Evolutionary conservation across 331 rosid species (phyloP).

Genomic region (Quercus lobata): DNA sequence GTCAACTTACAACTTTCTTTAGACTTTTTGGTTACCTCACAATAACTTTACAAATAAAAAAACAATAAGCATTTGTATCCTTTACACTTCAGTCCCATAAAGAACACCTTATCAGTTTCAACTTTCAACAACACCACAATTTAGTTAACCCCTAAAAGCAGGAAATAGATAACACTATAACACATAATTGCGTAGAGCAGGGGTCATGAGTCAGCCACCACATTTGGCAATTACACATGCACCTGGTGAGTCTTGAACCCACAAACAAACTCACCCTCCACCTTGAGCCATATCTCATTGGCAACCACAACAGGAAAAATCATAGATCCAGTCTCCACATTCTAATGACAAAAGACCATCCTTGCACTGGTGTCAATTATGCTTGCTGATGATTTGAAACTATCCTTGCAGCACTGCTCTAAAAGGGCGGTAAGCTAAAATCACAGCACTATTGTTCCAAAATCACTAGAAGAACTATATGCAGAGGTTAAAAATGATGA

Average conservation of each 20-base stretch:
- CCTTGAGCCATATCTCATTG: too few relatives aligned
- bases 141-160: not conserved
- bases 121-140: not conserved
- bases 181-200: not conserved
- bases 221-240: too few relatives aligned
- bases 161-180: not conserved
- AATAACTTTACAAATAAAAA: not conserved
- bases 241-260: too few relatives aligned
- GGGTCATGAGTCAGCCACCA: not conserved
- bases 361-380: not conserved
- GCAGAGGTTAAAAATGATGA: not conserved
- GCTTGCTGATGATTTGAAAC: not conserved
- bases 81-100: not conserved
- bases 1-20: not conserved
- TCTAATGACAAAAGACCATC: not conserved
- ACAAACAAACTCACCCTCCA: too few relatives aligned
- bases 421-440: not conserved
- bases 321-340: not conserved
- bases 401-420: not conserved
- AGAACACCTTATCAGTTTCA: not conserved
- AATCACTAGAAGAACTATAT: not conserved
- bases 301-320: not conserved
- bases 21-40: not conserved
- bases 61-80: not conserved
- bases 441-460: not conserved